phyloP scores from a whole-genome alignment of 2,329 filamentous ascomycete species.

The Drechslera avenae region DNA sequence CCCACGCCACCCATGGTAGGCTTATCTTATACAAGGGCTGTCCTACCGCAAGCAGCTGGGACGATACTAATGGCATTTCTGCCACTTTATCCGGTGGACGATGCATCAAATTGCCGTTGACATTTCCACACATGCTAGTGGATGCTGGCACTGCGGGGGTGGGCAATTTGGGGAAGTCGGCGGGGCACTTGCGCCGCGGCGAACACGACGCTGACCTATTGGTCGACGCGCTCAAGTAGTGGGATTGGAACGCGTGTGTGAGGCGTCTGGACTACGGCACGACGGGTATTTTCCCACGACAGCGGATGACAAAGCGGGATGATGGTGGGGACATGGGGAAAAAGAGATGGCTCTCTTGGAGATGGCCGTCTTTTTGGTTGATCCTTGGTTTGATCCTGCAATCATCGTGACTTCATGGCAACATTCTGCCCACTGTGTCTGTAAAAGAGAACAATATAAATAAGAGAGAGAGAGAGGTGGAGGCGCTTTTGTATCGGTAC shows the following conservation, averaged over 20 bases:
- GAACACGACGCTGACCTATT: background rate
- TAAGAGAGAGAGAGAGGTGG: too few species aligned
- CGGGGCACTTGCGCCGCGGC: slow-evolving; percentile 11
- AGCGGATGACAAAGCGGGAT: slow-evolving; percentile 1
- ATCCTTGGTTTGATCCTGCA: background rate
- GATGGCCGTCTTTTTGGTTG: too few species aligned
- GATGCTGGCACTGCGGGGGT: slow-evolving; percentile 10
- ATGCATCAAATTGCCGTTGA: slow-evolving; percentile 17
- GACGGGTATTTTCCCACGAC: slow-evolving; percentile 4
- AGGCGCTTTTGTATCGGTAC: too few species aligned
- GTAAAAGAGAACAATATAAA: too few species aligned
- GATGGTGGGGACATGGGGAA: background rate
- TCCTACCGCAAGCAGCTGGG: background rate
- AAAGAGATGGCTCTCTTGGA: background rate
- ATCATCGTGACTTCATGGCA: background rate
- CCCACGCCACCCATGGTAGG: slow-evolving; percentile 2
- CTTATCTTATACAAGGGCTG: background rate
- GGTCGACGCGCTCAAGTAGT: background rate
- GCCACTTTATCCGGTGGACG: slow-evolving; percentile 34
- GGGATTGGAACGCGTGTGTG: too few species aligned
- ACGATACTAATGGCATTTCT: slow-evolving; percentile 14
- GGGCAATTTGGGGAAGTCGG: slow-evolving; percentile 28
- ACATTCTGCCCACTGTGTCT: too few species aligned
- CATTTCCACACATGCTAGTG: slow-evolving; percentile 18
- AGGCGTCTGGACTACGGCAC: slow-evolving; percentile 2